These are phyloP conservation scores for Neurospora sp. DNA, from an alignment of 495 filamentous ascomycete genomes.

Conservation along the genomic window DNA sequence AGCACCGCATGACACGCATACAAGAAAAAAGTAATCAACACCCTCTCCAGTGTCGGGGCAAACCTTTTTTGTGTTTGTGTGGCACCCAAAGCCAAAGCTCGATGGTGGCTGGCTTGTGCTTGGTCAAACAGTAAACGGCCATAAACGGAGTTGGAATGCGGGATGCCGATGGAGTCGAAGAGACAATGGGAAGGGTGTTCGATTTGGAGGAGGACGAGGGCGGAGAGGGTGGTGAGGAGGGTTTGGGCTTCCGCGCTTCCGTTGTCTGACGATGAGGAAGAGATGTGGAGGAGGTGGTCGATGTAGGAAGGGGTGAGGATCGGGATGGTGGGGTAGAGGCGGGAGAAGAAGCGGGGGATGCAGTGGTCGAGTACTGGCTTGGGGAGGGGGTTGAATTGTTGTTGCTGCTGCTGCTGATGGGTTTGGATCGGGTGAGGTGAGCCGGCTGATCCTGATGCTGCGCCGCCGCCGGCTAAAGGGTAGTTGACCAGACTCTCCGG, in stretches of 20 bases:
- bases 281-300: constrained; percentile 5
- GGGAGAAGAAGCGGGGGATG: constrained; percentile 29
- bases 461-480: background rate
- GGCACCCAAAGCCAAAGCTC: constrained; percentile 1
- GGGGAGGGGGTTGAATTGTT: constrained; percentile 11
- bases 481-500: background rate
- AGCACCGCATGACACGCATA: constrained; percentile 62
- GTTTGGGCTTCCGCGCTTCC: constrained; percentile 15
- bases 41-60: constrained; percentile 44
- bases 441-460: background rate
- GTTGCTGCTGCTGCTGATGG: too few relatives aligned
- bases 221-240: constrained; percentile 24
- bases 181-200: constrained; percentile 11
- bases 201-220: constrained; percentile 27
- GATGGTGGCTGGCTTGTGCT: constrained; percentile 13
- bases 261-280: too few relatives aligned
- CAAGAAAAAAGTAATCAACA: constrained; percentile 61
- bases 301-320: constrained; percentile 25
- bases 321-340: constrained; percentile 33
- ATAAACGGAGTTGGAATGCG: constrained; percentile 17
- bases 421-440: too few relatives aligned
- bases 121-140: constrained; percentile 22
- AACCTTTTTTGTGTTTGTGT: constrained; percentile 2
- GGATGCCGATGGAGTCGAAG: background rate
- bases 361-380: constrained; percentile 20